phyloP scores from a whole-genome alignment of 495 filamentous ascomycete genomes.

The Penicillium herquei region DNA sequence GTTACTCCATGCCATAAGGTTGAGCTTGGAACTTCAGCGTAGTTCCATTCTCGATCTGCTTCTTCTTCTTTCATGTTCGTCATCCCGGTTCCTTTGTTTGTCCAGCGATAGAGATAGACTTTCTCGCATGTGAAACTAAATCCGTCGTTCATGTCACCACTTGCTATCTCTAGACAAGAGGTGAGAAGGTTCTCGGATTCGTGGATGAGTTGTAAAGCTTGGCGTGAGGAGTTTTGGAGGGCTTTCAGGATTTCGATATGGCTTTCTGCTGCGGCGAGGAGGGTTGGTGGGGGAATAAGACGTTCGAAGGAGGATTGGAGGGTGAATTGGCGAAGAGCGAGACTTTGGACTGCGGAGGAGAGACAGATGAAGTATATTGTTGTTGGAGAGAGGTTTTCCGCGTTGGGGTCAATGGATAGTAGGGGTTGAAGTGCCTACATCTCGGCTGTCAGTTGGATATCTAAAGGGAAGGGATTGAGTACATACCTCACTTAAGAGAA shows the following conservation, averaged over 20 bases:
- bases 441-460: neutral
- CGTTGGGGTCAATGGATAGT: neutral
- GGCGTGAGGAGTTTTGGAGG: neutral
- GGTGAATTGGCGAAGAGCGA: neutral
- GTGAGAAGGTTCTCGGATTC: neutral
- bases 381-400: neutral
- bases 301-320: neutral
- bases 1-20: neutral
- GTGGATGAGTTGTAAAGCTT: neutral
- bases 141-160: neutral
- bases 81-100: neutral
- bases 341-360: neutral
- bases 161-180: neutral
- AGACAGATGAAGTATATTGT: neutral
- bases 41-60: neutral
- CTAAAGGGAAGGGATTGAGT: neutral
- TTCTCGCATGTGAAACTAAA: neutral
- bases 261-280: neutral
- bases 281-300: neutral
- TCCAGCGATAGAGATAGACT: neutral
- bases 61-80: neutral
- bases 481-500: neutral
- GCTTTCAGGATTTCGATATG: neutral
- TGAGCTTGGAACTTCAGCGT: neutral
- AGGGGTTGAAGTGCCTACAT: neutral